Base-by-base conservation (phyloP, 129 eudicot species). In the Scalesia atractyloides region DNA sequence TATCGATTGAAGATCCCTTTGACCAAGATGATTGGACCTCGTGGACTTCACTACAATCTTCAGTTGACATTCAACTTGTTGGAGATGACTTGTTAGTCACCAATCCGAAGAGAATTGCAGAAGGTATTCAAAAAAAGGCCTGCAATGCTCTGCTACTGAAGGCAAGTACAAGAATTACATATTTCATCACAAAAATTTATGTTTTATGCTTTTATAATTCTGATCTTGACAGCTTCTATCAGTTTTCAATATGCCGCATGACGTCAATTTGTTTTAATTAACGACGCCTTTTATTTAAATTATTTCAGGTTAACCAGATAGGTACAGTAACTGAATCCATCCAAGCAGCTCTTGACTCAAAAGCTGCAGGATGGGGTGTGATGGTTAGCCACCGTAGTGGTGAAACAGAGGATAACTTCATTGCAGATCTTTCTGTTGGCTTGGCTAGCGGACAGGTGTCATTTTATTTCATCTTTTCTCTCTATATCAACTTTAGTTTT, bases 331-430 rank as follows among this genome's bases (percentile, higher is more conserved):
- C 95, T 67, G 98, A 92, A 73, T 89, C 96, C 3, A 89, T 92
- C 60, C 96, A 89, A 79, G 98, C 98, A 52, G 96, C 96, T 30
- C 85, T 89, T 9, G 96, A 89, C 84, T 92, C 98, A 15, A 92
- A 92, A 74, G 95, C 96, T 78, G 98, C 96, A 17, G 98, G 98
- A 44, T 92, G 98, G 98, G 98, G 98, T 64, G 98, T 92, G 69
- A 92, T 92, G 98, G 98, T 89, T 80, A 92, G 98, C 81, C 98
- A 92, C 73, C 91, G 98, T 3, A 92, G 98, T 76, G 98, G 98
- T 70, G 98, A 92, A 82, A 92, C 98, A 51, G 98, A 92, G 84
- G 98, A 92, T 73, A 92, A 89, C 80, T 92, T 92, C 82, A 92
- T 92, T 78, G 96, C 98, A 18, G 98, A 92, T 84, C 83, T 92